phyloP scores from a whole-genome alignment of 805 yeast species.

The Starmerella stellata region DNA sequence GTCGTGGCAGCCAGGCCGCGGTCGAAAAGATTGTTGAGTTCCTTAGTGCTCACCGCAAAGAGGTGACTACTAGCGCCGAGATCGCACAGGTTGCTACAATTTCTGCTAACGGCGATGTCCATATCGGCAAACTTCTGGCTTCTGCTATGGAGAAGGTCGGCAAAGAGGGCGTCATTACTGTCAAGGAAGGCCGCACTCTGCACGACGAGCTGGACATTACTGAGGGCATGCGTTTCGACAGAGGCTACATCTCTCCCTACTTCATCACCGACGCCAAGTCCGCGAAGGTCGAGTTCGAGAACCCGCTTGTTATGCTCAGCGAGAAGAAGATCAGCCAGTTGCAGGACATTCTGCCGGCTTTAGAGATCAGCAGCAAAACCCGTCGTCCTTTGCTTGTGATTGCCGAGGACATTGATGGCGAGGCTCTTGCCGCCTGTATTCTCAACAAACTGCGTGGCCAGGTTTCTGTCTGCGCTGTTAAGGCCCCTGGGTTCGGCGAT shows the following conservation, averaged over 20 bases:
- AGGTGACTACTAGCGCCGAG: constrained; percentile 82
- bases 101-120: constrained; percentile 89
- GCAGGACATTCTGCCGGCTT: constrained; percentile 79
- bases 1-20: constrained; percentile 94
- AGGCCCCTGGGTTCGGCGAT: constrained; percentile 99
- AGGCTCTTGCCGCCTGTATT: constrained; percentile 95
- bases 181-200: constrained; percentile 90
- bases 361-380: constrained; percentile 79
- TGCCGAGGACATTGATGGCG: constrained; percentile 95
- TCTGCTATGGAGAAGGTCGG: constrained; percentile 98
- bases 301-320: constrained; percentile 69
- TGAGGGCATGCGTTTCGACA: constrained; percentile 96
- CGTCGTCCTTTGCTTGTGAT: constrained; percentile 85
- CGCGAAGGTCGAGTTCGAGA: constrained; percentile 89
- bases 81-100: constrained; percentile 97
- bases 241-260: constrained; percentile 93
- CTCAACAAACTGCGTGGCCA: constrained; percentile 95
- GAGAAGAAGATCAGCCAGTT: constrained; percentile 86
- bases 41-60: constrained; percentile 72
- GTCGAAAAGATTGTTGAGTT: constrained; percentile 81
- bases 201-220: constrained; percentile 93
- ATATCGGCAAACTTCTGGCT: constrained; percentile 80
- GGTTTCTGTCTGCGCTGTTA: constrained; percentile 91
- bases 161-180: constrained; percentile 96
- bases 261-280: constrained; percentile 81